Evolutionary conservation across 2,329 filamentous ascomycete species (phyloP).

Genomic region (Penicillium brasilianum): DNA sequence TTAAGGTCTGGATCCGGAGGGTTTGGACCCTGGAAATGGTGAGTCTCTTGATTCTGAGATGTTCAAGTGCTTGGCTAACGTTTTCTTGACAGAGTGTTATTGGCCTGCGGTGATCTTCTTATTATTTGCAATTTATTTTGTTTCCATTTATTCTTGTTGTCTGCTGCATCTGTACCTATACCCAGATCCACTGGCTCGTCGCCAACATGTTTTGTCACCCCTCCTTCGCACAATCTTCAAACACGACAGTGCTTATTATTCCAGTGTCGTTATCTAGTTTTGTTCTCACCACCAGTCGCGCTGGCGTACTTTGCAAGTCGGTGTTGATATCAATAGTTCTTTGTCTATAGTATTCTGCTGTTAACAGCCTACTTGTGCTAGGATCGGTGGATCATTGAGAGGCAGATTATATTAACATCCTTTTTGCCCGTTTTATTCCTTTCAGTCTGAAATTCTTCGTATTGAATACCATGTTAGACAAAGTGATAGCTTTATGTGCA

Average conservation of each 20-base stretch:
- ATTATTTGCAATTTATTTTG: slow-evolving; percentile 8
- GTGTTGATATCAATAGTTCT: slow-evolving; percentile 20
- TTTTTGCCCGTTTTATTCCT: not conserved
- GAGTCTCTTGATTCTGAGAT: slow-evolving; percentile 32
- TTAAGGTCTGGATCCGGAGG: slow-evolving; percentile 97
- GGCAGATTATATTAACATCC: slow-evolving; percentile 3
- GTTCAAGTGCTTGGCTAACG: slow-evolving; percentile 24
- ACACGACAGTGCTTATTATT: not conserved
- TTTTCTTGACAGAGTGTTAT: slow-evolving; percentile 70
- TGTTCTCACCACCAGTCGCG: slow-evolving; percentile 19
- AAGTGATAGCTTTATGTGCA: not conserved
- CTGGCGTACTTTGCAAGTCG: slow-evolving; percentile 28
- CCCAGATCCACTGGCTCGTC: slow-evolving; percentile 29
- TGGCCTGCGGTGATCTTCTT: slow-evolving; percentile 64
- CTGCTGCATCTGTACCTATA: slow-evolving; percentile 29
- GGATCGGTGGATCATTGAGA: slow-evolving; percentile 18
- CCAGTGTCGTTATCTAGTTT: not conserved
- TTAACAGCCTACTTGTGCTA: slow-evolving; percentile 6
- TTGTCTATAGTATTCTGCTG: slow-evolving; percentile 20
- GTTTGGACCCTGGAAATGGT: slow-evolving; percentile 99
- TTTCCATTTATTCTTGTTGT: slow-evolving; percentile 20
- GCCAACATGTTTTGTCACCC: slow-evolving; percentile 22
- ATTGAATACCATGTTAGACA: not conserved
- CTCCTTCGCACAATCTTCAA: slow-evolving; percentile 19
- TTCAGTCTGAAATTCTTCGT: not conserved